phyloP scores from a whole-genome alignment of 2,329 filamentous ascomycete species.

The Diplodia sapinea region DNA sequence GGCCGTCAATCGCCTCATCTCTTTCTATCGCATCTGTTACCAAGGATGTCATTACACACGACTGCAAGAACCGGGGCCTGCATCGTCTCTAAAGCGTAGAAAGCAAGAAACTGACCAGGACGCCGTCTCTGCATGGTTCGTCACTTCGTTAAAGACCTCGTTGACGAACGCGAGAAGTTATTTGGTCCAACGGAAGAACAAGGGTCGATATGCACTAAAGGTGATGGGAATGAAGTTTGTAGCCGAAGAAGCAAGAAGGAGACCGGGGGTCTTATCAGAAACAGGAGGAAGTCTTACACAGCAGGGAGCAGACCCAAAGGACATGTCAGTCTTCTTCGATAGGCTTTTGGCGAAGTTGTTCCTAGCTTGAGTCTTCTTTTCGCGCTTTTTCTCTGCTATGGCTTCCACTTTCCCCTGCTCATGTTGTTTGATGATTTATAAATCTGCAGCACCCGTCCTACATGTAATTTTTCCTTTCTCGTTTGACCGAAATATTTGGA shows the following conservation, averaged over 20 bases:
- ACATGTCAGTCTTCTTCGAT: conserved; percentile 49
- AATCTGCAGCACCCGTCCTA: neutral
- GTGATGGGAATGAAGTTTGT: conserved; percentile 35
- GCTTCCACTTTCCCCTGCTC: neutral
- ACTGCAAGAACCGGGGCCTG: neutral
- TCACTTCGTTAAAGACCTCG: conserved; percentile 41
- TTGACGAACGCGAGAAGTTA: conserved; percentile 33
- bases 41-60: conserved; percentile 39
- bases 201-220: conserved; percentile 32
- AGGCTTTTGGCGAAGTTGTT: conserved; percentile 45
- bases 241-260: conserved; percentile 20
- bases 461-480: neutral
- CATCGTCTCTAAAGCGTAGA: neutral
- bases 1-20: conserved; percentile 40
- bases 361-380: conserved; percentile 30
- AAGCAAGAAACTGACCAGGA: neutral
- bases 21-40: conserved; percentile 46
- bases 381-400: neutral
- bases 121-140: conserved; percentile 34
- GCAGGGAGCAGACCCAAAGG: conserved; percentile 20
- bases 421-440: neutral
- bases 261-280: no score
- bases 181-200: conserved; percentile 37
- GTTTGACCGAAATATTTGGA: neutral
- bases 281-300: neutral